These are phyloP conservation scores for Mycena chlorophos DNA, from an alignment of 768 basidiomycete species.

Conservation along the genomic window DNA sequence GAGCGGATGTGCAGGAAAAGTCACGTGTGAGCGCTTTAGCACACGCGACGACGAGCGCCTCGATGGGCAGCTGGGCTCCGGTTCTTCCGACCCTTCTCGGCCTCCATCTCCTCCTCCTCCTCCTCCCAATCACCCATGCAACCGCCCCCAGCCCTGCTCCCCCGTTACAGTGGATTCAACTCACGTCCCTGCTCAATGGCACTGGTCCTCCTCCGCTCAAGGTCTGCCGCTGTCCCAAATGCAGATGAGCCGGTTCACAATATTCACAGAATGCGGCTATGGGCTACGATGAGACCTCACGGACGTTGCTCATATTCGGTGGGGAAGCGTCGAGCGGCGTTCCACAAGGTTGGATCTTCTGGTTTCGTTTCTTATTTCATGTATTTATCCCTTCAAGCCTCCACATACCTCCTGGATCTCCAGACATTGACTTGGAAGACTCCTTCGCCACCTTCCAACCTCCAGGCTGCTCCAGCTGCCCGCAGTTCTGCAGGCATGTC, in stretches of 20 bases:
- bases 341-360: constrained; percentile 61
- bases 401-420: too few relatives aligned
- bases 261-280: constrained; percentile 47
- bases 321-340: constrained; percentile 70
- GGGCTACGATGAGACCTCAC: constrained; percentile 57
- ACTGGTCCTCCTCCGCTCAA: constrained; percentile 61
- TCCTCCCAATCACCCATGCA: constrained; percentile 34
- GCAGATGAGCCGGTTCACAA: not conserved
- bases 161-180: constrained; percentile 75
- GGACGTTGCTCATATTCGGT: constrained; percentile 70
- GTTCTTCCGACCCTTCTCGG: too few relatives aligned
- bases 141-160: constrained; percentile 58
- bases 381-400: constrained; percentile 44
- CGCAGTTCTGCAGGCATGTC: constrained; percentile 51
- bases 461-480: constrained; percentile 52
- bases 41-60: too few relatives aligned
- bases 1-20: not conserved
- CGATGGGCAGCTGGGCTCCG: too few relatives aligned
- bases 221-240: too few relatives aligned
- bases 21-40: constrained; percentile 6
- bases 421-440: constrained; percentile 59
- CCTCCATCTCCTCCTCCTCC: constrained; percentile 29
- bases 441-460: constrained; percentile 52
- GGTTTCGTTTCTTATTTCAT: constrained; percentile 48
- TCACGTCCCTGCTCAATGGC: constrained; percentile 59